Evolutionary conservation across 2,329 filamentous ascomycete species (phyloP), one percentile per base, ranked within the genome.

Genomic region (Tympanopsis confertula): DNA sequence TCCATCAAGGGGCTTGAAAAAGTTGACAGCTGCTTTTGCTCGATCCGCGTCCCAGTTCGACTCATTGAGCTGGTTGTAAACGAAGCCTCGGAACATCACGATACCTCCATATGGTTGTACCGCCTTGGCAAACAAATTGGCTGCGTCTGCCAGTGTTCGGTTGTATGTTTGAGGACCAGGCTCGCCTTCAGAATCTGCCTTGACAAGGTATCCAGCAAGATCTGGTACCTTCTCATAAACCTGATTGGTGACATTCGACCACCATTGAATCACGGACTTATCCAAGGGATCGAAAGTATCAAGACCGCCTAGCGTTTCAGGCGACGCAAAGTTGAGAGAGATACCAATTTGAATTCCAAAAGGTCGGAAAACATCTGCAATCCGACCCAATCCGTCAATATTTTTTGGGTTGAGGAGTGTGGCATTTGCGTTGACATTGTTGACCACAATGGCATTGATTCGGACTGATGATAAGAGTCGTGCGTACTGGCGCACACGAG

Each of bases 131-230:
- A 85, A 84, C 39, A 85, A 56, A 46, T 83, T 83, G 4, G 78
- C 79, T 2, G 76, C 79, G 19, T 83, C 65, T 2, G 79, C 67
- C 1, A 85, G 63, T 0, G 79, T 84, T 10, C 81, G 71, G 47
- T 81, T 80, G 56, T 85, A 85, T 0, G 73, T 78, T 18, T 78
- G 47, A 0, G 80, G 80, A 0, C 80, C 80, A 0, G 80, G 78
- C 48, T 85, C 78, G 2, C 78, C 80, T 55, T 85, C 81, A 0
- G 77, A 82, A 50, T 80, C 78, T 5, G 79, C 80, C 51, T 86
- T 86, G 44, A 84, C 68, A 3, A 83, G 63, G 45, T 79, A 84
- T 0, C 81, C 80, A 2, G 71, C 73, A 53, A 85, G 62, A 46
- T 85, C 80, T 0, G 80, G 80, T 2, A 86, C 66, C 2, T 63